Base-by-base conservation (phyloP, 2,329 filamentous ascomycete genomes). In the Endothia cerciana region DNA sequence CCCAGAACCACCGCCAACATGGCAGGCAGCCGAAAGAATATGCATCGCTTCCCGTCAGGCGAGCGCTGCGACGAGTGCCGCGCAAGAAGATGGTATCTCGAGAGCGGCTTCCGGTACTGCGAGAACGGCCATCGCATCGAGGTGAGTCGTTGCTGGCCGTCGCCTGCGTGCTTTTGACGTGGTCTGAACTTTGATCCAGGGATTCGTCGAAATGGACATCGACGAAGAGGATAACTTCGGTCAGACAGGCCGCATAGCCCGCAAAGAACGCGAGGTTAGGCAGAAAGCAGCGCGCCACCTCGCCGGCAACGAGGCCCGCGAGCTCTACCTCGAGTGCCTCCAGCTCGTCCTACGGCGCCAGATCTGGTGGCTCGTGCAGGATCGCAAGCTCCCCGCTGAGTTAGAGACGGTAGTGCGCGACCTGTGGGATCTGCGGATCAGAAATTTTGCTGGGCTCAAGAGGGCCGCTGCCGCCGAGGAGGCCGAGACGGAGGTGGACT, bases 331-430 rank as follows among this genome's bases (percentile, higher is more conserved):
- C 43, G 91, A 97, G 74, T 90, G 88, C 69, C 86, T 96, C 66
- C 94, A 98, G 77, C 81, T 97, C 40, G 85, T 98, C 58, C 80
- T 99, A 36, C 88, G 93, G 75, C 92, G 91, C 73, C 94, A 98
- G 79, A 80, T 92, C 19, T 79, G 86, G 73, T 94, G 90, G 83
- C 81, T 98, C 38, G 81, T 97, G 17, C 80, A 85, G 28, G 80
- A 83, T 6, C 88, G 89, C 74, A 85, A 85, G 0, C 83, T 95
- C 58, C 89, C 90, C 1, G 76, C 81, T 4, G 90, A 97, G 71
- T 82, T 97, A 15, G 93, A 97, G 81, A 89, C 81, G 8, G 82
- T 97, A 11, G 88, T 96, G 5, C 87, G 89, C 66, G 93, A 97
- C 74, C 84, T 99, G 17, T 99, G 95, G 94, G 84, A 89, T 62